These are phyloP conservation scores for Uronychia setigera DNA, from an alignment of 73 alveolate genomes.

Conservation along the genomic window DNA sequence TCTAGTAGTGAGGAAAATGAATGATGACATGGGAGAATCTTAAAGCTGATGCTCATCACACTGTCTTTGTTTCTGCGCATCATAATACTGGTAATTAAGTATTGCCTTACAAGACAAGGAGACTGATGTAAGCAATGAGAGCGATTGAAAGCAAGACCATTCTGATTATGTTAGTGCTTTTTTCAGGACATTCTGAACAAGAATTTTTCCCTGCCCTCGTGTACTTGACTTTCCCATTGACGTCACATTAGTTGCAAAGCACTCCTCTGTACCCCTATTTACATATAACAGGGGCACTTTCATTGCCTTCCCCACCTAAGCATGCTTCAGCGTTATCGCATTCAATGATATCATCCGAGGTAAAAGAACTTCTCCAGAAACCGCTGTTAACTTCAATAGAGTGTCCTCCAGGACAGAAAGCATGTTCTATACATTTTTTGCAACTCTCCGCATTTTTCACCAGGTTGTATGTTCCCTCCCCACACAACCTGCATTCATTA, in stretches of 20 bases:
- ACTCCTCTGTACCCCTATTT: background rate
- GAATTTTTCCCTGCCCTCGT: background rate
- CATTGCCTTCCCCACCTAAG: slow-evolving; percentile 17
- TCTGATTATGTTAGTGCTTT: background rate
- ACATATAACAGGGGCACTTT: background rate
- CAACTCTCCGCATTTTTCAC: slow-evolving; percentile 25
- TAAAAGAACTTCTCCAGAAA: background rate
- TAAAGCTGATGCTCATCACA: background rate
- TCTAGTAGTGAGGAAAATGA: too few relatives aligned
- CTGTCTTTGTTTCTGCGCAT: background rate
- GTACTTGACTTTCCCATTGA: background rate
- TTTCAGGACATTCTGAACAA: background rate
- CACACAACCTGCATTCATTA: slow-evolving; percentile 33
- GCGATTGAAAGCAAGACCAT: background rate
- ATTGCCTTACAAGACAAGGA: slow-evolving; percentile 1
- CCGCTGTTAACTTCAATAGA: background rate
- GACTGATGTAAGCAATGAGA: background rate
- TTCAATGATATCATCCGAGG: slow-evolving; percentile 3
- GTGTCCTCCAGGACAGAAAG: slow-evolving; percentile 5
- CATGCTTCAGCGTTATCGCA: slow-evolving; percentile 18
- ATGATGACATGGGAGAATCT: background rate
- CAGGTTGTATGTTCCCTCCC: slow-evolving; percentile 46
- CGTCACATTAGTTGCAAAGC: background rate
- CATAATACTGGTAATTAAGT: background rate
- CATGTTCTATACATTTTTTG: slow-evolving; percentile 37